Base-by-base conservation (phyloP, 805 yeast genomes). In the Tetrapisispora pingtungensis region DNA sequence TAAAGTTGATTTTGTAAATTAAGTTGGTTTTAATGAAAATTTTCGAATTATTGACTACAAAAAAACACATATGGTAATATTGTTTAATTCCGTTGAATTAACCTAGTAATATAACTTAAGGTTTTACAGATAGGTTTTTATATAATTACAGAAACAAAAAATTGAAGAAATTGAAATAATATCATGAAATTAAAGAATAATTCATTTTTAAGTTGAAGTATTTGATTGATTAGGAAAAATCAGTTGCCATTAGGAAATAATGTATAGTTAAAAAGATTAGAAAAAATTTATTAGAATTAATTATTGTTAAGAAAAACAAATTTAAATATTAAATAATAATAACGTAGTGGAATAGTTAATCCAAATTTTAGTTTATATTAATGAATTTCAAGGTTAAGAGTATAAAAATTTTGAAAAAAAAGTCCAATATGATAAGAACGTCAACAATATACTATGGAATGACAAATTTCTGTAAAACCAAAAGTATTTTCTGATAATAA, bases 211-310 rank as follows among this genome's bases (percentile, higher is more conserved):
- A 32, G 6, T 8, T 32, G 6, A 15, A 10, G 10, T n/a, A 10
- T 28, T 28, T 28, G 13, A 7, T 12, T 28, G 13, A 28, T 28
- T 28, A 7, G n/a, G 34, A 15, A 32, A n/a, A n/a, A 18, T 33
- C 36, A 33, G 19, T 33, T 19, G 36, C 26, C 19, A 32, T 28
- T 28, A 28, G 31, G 31, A 26, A 15, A 17, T 7, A 17, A 27
- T 37, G 33, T 37, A 37, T 37, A 37, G 40, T 37, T 37, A 37
- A 28, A 28, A 37, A 37, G 26, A 37, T 37, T 37, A 37, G 33
- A 37, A 37, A 37, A 36, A 26, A 28, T 10, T 17, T 37, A 27
- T 36, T 36, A 36, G 39, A 36, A 26, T 36, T 13, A 36, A 36
- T 36, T 37, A 37, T 37, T 37, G 33, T 37, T 27, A 20, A 20